Conservation (phyloP, 306 rosid species). For the Medicago lupulina region DNA sequence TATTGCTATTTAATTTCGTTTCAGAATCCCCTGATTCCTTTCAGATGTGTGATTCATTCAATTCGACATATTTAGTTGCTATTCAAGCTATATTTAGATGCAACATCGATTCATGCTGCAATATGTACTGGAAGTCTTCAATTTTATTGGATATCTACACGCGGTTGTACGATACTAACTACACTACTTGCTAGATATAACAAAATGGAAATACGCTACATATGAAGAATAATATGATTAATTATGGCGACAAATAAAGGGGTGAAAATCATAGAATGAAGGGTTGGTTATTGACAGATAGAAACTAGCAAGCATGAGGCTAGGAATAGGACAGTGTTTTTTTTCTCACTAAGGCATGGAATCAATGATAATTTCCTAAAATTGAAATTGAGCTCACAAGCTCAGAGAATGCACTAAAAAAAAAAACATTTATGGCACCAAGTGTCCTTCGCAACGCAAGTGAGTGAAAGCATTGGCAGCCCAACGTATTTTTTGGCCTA, state of each 20-base stretch:
- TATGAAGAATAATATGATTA: neutral
- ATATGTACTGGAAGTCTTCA: neutral
- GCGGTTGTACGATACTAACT: neutral
- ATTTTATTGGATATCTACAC: neutral
- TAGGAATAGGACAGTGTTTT: neutral
- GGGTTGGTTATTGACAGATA: neutral
- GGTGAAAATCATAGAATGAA: neutral
- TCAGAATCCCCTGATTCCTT: no score
- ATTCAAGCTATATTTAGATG: neutral
- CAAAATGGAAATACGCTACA: constrained; percentile 14
- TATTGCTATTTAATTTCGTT: no score
- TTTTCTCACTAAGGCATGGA: neutral
- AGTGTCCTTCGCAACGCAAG: neutral
- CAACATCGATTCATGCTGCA: neutral
- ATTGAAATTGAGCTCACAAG: neutral
- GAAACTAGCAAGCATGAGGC: neutral
- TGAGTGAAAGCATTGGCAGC: neutral
- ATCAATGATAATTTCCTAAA: neutral
- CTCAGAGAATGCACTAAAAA: neutral
- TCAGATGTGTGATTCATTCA: no score
- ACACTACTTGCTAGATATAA: constrained; percentile 1
- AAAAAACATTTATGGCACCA: neutral
- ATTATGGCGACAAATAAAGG: neutral
- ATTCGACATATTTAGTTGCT: no score
- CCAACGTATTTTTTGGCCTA: neutral